Conservation (phyloP, 1,139 yeast genomes). For the Entelexis paramagnoliae region DNA sequence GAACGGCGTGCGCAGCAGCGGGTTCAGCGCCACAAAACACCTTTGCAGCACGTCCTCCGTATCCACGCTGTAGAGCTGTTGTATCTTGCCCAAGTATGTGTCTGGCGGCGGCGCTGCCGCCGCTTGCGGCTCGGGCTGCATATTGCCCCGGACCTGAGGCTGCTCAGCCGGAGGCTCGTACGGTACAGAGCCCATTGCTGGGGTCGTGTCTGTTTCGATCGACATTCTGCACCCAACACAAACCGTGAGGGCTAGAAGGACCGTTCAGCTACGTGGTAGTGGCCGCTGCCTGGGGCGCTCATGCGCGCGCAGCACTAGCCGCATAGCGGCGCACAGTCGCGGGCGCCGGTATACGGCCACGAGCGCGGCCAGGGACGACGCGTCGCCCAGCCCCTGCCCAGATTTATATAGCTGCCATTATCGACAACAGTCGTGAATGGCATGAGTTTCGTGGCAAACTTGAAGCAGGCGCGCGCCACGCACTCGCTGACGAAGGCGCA, state of each 20-base stretch:
- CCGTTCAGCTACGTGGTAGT: neutral
- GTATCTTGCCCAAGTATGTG: constrained; percentile 8
- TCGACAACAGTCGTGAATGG: neutral
- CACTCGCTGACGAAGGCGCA: neutral
- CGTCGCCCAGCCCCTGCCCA: neutral
- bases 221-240: constrained; percentile 9
- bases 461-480: constrained; percentile 1
- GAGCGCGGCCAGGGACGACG: neutral
- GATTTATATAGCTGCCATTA: neutral
- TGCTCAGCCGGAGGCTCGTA: constrained; percentile 10
- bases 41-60: constrained; percentile 44
- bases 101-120: neutral
- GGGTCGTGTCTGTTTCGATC: constrained; percentile 13
- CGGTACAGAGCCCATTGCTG: constrained; percentile 11
- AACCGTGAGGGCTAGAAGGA: neutral
- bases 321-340: no score
- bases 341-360: no score
- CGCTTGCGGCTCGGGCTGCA: constrained; percentile 1
- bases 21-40: constrained; percentile 32
- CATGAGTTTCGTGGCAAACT: constrained; percentile 4
- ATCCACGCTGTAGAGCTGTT: constrained; percentile 45
- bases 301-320: no score
- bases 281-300: no score
- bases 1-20: constrained; percentile 29
- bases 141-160: constrained; percentile 3